Evolutionary conservation across 352 stramenopile species (phyloP), one percentile per base, ranked within the genome.

Genomic region (Globisporangium middletonii): DNA sequence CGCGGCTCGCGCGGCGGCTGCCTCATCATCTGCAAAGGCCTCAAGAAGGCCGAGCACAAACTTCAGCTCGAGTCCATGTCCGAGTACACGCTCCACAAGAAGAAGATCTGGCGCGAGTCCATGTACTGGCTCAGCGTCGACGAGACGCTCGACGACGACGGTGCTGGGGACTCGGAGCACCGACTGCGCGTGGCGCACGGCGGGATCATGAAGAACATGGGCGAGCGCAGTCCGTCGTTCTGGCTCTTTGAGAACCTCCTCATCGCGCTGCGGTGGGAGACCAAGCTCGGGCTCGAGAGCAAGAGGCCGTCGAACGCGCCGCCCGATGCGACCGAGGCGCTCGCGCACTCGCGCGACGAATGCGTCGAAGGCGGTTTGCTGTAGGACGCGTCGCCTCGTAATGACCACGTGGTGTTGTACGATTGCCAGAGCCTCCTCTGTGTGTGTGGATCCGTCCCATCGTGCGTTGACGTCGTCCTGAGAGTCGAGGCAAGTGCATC

Each of bases 171-270:
- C 56, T 60, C 61, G 50, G 59, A 72, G 28, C 28, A 12, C 4
- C 30, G 46, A 9, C 23, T 64, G 35, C 43, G 45, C 55, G 62
- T 81, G n/a, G 72, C 75, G 23, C 72, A 81, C 48, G 72, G 72
- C 54, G 72, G 72, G 51, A 77, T 77, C 53, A 81, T 81, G 72
- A 81, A 78, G 55, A 78, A 81, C 62, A 81, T 81, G 72, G 72
- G 72, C 50, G 70, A 81, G 52, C 72, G 72, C 38, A 78, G 69
- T 44, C 72, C 69, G 44, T 81, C 72, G 47, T 81, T 81, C 55
- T 81, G 72, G 72, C 58, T 81, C 37, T 81, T 81, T 54, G 69
- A 81, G 55, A 81, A 81, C 49, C 63, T 81, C 45, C 65, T 78
- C 50, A 81, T 81, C 50, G 72, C 72, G 33, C 51, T 81, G 38